Base-by-base conservation (phyloP, 23 red algal genomes). In the Pyropia yezoensis region DNA sequence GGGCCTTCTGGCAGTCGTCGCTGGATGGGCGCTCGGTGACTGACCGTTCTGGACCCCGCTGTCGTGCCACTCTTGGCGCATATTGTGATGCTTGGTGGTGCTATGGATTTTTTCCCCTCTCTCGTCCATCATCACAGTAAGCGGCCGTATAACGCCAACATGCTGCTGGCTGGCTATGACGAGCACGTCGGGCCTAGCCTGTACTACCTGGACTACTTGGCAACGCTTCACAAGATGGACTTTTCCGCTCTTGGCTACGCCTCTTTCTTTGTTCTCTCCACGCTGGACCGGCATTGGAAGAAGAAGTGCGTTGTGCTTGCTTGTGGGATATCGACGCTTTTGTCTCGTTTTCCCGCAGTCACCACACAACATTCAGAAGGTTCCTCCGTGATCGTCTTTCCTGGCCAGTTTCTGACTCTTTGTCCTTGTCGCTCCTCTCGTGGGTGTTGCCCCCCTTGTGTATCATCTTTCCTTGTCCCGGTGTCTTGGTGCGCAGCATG, bases 161-260 rank as follows among this genome's bases (percentile, higher is more conserved):
- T 96, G 54, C 29, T 96, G 2, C 74, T 96, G 45, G 92, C 51
- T 27, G 92, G 92, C 22, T 96, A 86, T 47, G 92, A 96, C 57
- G 30, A 34, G 14, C 53, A 65, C 1, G 16, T 49, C 2, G 82
- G 82, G 1, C 58, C 73, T 24, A 79, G 59, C 23, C 49, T 96
- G 61, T 96, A 89, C 73, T 86, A 83, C n/a, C 66, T 88, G 20
- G 92, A 96, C 74, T 96, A 96, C 66, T 77, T 96, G 56, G 92
- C 85, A 13, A 96, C 83, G 18, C 59, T 96, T 12, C 66, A 75
- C 32, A 90, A 84, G 70, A 69, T 96, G 59, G 56, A 52, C 33
- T 96, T 82, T 57, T 76, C 92, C 17, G 92, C 92, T 5, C 84
- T 90, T 56, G 92, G 92, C 18, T 90, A 90, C 76, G 68, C 77